Base-by-base conservation (phyloP, 345 rosid genomes). In the Limnanthes douglasii region DNA sequence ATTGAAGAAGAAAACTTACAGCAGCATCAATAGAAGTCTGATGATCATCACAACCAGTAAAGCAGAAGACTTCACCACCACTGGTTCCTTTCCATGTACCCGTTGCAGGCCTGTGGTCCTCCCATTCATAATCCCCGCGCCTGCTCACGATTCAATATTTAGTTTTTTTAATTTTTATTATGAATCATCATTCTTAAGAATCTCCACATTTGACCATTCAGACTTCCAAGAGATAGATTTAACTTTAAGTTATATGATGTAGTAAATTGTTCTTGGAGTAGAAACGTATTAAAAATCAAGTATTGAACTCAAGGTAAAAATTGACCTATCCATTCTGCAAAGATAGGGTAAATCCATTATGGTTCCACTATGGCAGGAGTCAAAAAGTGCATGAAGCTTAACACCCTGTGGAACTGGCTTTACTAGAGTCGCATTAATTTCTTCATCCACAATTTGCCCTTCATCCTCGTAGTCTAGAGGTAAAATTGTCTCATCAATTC, bases 281-380 rank as follows among this genome's bases (percentile, higher is more conserved):
- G 11, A 21, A 8, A 33, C n/a, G n/a, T n/a, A 12, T 31, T 11
- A 12, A 39, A 25, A 39, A 42, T n/a, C 13, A 19, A 5, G 13
- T 42, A 1, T 26, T 17, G 23, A n/a, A 8, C 4, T 9, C 18
- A n/a, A 46, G 18, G 30, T 12, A 18, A 9, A 1, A 24, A 5
- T 15, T 10, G 42, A 81, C 97, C 75, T 69, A 61, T 78, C 74
- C 93, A 88, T 83, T 57, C 78, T 61, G 51, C 97, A 88, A 15
- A 75, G 75, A 46, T 17, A 88, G 4, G 95, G 95, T 41, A 83
- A 66, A 32, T 83, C 97, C 38, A 88, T 37, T 20, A 73, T 75
- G 0, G 97, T 88, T 21, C 97, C 97, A 45, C 93, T 88, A 41
- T 83, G 93, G 53, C 95, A 88, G 51, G 95, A 70, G 58, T 88